These are phyloP conservation scores for Ilex paraguariensis DNA, from an alignment of 305 asterid genomes.

Conservation along the genomic window DNA sequence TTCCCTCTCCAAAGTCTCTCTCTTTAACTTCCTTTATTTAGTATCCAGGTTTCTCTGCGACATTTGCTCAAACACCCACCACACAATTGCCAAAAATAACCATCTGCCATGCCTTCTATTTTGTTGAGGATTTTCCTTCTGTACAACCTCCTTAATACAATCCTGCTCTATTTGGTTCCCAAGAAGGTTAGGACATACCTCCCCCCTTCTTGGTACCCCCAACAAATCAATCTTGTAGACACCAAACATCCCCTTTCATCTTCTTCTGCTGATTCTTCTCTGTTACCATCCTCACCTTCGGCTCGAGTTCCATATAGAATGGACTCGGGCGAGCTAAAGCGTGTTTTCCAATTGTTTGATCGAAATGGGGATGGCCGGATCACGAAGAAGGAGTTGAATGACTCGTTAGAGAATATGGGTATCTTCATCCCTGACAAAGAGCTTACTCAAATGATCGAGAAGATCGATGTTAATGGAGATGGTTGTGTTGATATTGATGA, in stretches of 20 bases:
- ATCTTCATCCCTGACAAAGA: constrained; percentile 58
- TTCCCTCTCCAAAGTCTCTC: background rate
- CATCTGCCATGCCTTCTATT: constrained; percentile 31
- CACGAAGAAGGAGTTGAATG: constrained; percentile 51
- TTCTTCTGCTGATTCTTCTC: no score
- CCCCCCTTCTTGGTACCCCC: constrained; percentile 33
- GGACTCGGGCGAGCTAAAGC: constrained; percentile 55
- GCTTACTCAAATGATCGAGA: constrained; percentile 49
- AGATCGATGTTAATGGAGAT: constrained; percentile 53
- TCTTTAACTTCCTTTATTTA: constrained; percentile 16
- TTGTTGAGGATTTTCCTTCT: constrained; percentile 29
- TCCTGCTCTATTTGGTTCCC: constrained; percentile 32
- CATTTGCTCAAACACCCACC: constrained; percentile 6
- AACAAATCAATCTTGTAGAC: background rate
- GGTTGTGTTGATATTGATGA: constrained; percentile 76
- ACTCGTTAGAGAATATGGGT: constrained; percentile 71
- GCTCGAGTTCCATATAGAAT: constrained; percentile 14
- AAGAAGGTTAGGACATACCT: constrained; percentile 35
- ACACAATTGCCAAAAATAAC: background rate
- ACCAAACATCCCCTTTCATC: constrained; percentile 4
- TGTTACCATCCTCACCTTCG: no score
- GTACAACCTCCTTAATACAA: constrained; percentile 36
- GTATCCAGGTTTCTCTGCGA: constrained; percentile 19
- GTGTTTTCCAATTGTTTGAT: constrained; percentile 72
- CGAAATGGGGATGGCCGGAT: constrained; percentile 72